Base-by-base conservation (phyloP, 164 flowering plant species). In the Kalanchoe fedtschenkoi region DNA sequence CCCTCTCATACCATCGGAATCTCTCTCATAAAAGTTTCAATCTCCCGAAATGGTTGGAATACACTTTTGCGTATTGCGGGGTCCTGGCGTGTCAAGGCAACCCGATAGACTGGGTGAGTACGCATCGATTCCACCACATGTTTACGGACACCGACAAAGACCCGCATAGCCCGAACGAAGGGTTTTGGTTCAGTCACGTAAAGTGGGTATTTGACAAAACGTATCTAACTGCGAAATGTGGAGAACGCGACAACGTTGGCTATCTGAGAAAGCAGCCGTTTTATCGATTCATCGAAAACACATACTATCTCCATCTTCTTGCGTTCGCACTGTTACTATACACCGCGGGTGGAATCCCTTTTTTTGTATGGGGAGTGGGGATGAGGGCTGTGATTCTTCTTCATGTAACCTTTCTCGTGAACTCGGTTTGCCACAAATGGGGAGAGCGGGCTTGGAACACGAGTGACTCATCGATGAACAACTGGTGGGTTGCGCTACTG, bases 81-180 rank as follows among this genome's bases (percentile, higher is more conserved):
- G 88, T 66, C 71, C 83, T 70, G 19, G 95, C 97, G 0, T 78
- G 8, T 11, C 95, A 88, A 91, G 95, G 97, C 44, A 82, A 71
- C 58, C 97, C 96, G 54, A 75, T 86, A 60, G 89, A 88, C 71
- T 91, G 97, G 97, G 96, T 91, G 62, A 88, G 93, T 64, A 88
- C 89, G 14, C 95, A 88, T 42, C 82, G 95, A 65, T 85, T 69
- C 60, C 95, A 91, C 66, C 96, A 91, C 70, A 89, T 86, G 71
- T 86, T 69, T 63, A 78, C 85, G 66, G 96, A 88, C 71, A 76
- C 91, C 5, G 93, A 88, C 30, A 76, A 73, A 75, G 96, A 91
- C 61, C 96, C 97, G 0, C 97, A 91, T 64, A 91, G 91, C 67
- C 97, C 93, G 29, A 58, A 65, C 28, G 85, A 86, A 69, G 97